Evolutionary conservation across 129 eudicot genomes (phyloP).

Genomic region (Centrapalus pauciflorus): DNA sequence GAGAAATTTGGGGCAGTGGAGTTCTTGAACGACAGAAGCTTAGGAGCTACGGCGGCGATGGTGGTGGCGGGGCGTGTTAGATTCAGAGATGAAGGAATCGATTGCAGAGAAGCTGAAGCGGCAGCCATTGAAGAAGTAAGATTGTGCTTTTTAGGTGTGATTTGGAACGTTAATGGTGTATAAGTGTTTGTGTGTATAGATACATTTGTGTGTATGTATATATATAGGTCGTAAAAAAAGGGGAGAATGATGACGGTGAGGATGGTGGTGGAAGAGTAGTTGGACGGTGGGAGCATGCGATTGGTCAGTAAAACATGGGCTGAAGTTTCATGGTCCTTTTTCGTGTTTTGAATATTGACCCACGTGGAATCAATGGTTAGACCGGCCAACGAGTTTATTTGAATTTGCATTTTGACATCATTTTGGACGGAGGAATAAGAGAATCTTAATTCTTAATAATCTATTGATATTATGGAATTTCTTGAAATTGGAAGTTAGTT

Average conservation of each 20-base stretch:
- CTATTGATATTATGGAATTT: too few species aligned
- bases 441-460: too few species aligned
- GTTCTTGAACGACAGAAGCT: conserved; percentile 20
- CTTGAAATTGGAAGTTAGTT: too few species aligned
- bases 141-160: background rate
- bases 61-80: conserved; percentile 19
- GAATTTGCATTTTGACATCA: background rate
- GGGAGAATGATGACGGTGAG: background rate
- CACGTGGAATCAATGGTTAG: conserved; percentile 20
- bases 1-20: conserved; percentile 11
- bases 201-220: background rate
- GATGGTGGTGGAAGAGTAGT: conserved; percentile 2
- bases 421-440: too few species aligned
- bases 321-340: background rate
- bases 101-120: conserved; percentile 39
- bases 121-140: conserved; percentile 29
- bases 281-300: conserved; percentile 11
- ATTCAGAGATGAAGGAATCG: conserved; percentile 34
- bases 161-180: background rate
- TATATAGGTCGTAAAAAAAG: background rate
- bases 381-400: background rate
- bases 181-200: background rate
- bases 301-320: conserved; percentile 2
- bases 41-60: conserved; percentile 19
- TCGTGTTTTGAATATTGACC: background rate